Base-by-base conservation (phyloP, 805 yeast species). In the Grigorovia jiainica region DNA sequence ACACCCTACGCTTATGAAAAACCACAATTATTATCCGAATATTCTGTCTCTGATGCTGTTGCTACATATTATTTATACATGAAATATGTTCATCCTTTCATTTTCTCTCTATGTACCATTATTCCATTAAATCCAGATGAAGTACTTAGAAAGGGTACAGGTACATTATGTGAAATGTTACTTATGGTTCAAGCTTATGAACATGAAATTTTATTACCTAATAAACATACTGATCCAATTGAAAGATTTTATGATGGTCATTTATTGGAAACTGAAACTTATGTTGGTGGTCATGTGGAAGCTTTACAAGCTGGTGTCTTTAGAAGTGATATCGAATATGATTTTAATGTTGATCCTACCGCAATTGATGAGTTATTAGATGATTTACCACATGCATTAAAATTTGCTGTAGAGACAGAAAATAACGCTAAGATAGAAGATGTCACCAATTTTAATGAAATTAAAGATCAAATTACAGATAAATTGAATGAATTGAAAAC, bases 251-350 rank as follows among this genome's bases (percentile, higher is more conserved):
- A 87, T 61, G 83, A 92, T 50, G 98, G 97, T 2, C 98, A 92
- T 64, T 63, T 92, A 42, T 61, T 92, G 34, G 97, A 90, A 55
- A 81, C 95, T 1, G 99, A 92, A 62, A 92, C 99, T 0, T 92
- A 92, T 58, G 97, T 92, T 21, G 99, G 99, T 44, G 99, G 99
- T 1, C 98, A 92, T 53, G 99, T 92, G 18, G 97, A 94, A 63
- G 85, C 96, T 7, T 65, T 94, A 42, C 98, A 94, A 61, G 96
- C 98, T 8, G 99, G 99, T 42, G 98, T 92, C 1, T 92, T 94
- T 57, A 68, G 99, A 52, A 82, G 94, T 39, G 99, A 92, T 57
- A 70, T 92, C 27, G 73, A 79, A 3, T 75, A 72, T 38, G 75
- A 82, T 33, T 92, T 94, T 65, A 74, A 72, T 25, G 70, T 94